These are phyloP conservation scores for Xanthoconium stramineum DNA, from an alignment of 768 basidiomycete species.

Conservation along the genomic window DNA sequence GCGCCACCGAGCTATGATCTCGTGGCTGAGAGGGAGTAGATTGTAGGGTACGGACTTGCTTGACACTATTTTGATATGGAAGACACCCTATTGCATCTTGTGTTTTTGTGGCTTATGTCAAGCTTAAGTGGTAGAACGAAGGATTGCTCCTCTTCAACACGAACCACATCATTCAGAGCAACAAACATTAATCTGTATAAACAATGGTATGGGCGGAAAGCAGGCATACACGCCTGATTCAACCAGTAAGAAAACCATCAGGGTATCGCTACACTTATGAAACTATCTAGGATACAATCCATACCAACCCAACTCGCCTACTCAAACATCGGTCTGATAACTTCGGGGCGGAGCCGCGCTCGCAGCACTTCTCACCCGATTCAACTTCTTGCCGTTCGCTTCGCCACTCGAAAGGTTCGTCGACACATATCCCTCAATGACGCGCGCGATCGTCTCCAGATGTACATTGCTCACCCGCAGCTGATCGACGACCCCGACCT, in stretches of 20 bases:
- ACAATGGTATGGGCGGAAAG: too few species aligned
- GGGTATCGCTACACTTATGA: too few species aligned
- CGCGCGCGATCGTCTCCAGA: slow-evolving; percentile 12
- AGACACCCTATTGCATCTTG: neutral
- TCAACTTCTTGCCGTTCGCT: neutral
- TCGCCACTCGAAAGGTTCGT: neutral
- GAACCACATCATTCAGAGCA: neutral
- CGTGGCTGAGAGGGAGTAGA: neutral
- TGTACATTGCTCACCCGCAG: slow-evolving; percentile 10
- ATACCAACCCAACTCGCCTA: too few species aligned
- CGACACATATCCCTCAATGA: slow-evolving; percentile 10
- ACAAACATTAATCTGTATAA: too few species aligned
- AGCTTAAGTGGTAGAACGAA: neutral
- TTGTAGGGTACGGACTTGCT: neutral
- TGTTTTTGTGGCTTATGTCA: neutral
- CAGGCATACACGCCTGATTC: too few species aligned
- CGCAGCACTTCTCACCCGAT: neutral
- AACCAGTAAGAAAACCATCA: too few species aligned
- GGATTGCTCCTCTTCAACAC: neutral
- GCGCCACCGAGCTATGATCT: slow-evolving; percentile 16
- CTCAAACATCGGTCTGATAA: slow-evolving; percentile 12
- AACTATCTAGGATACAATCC: too few species aligned
- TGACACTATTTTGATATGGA: too few species aligned
- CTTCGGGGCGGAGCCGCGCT: slow-evolving; percentile 19
- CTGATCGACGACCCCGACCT: slow-evolving; percentile 11